Conservation (phyloP, 768 basidiomycete species). For the Hericium coralloides region DNA sequence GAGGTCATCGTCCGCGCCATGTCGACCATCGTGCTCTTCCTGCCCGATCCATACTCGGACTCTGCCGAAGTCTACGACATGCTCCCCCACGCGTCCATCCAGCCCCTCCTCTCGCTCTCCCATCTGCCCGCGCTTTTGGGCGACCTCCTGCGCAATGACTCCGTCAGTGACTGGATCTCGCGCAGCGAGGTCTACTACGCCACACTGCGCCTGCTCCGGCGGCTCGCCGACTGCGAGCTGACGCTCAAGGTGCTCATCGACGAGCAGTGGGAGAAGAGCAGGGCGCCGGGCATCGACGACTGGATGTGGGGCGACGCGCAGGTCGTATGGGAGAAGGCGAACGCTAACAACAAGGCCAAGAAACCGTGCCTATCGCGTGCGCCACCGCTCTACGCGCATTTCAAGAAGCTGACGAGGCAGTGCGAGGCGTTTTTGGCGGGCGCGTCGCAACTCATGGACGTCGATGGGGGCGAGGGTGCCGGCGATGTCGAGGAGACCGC, state of each 20-base stretch:
- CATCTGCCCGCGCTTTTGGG: slow-evolving; percentile 38
- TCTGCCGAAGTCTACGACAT: slow-evolving; percentile 36
- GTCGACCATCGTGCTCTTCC: slow-evolving; percentile 28
- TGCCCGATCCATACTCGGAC: slow-evolving; percentile 39
- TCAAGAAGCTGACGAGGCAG: slow-evolving; percentile 44
- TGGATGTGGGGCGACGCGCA: slow-evolving; percentile 35
- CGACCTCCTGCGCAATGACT: slow-evolving; percentile 44
- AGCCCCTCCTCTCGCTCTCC: slow-evolving; percentile 33
- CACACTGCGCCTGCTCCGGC: slow-evolving; percentile 36
- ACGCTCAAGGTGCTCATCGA: slow-evolving; percentile 34
- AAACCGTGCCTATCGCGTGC: slow-evolving; percentile 20
- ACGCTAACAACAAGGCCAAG: background rate
- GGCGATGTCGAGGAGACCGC: slow-evolving; percentile 27
- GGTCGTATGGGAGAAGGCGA: background rate
- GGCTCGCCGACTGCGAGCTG: slow-evolving; percentile 44
- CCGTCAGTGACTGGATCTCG: slow-evolving; percentile 42
- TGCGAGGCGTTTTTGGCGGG: slow-evolving; percentile 40
- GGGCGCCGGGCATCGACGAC: slow-evolving; percentile 33
- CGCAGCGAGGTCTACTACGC: slow-evolving; percentile 39
- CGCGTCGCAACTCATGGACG: slow-evolving; percentile 31
- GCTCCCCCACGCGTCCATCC: slow-evolving; percentile 38
- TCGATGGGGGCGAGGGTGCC: slow-evolving; percentile 14
- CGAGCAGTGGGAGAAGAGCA: slow-evolving; percentile 25
- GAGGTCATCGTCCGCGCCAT: slow-evolving; percentile 30
- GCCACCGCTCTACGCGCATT: slow-evolving; percentile 39